A percentile compares a stretch with the other conserved stretches of the same genome.
These are phyloP conservation scores for Steccherinum ochraceum DNA, from an alignment of 768 basidiomycete genomes.

Conservation along the genomic window DNA sequence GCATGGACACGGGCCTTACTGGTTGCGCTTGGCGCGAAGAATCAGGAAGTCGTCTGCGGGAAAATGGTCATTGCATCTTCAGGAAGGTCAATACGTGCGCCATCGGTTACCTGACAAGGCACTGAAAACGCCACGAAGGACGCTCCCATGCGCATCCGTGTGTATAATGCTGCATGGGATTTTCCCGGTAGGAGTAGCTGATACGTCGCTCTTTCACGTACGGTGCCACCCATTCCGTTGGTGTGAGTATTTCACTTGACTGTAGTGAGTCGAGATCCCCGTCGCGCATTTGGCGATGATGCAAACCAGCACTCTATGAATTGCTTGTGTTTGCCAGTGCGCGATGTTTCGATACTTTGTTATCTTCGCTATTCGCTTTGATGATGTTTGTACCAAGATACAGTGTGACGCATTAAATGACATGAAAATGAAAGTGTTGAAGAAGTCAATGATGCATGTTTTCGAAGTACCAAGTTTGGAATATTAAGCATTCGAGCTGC, in stretches of 20 bases:
- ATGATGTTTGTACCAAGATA: no score
- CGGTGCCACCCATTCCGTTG: neutral
- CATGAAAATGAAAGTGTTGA: no score
- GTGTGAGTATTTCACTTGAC: neutral
- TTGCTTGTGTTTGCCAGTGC: no score
- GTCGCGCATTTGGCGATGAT: neutral
- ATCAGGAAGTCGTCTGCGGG: neutral
- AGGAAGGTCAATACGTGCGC: neutral
- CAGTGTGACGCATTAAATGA: no score
- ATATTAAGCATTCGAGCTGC: no score
- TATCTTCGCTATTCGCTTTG: no score
- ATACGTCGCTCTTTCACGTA: neutral
- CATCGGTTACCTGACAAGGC: neutral
- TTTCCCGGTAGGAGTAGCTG: neutral
- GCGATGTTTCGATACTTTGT: no score
- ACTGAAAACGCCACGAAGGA: neutral
- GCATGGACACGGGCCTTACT: no score
- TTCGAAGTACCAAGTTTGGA: no score
- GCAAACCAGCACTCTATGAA: neutral
- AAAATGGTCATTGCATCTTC: no score
- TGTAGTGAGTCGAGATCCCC: neutral
- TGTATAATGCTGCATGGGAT: neutral
- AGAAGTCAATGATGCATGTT: no score
- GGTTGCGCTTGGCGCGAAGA: neutral
- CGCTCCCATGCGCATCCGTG: neutral